These are phyloP conservation scores for Talaromyces sp. DNA, from an alignment of 2,329 filamentous ascomycete genomes.

Conservation along the genomic window DNA sequence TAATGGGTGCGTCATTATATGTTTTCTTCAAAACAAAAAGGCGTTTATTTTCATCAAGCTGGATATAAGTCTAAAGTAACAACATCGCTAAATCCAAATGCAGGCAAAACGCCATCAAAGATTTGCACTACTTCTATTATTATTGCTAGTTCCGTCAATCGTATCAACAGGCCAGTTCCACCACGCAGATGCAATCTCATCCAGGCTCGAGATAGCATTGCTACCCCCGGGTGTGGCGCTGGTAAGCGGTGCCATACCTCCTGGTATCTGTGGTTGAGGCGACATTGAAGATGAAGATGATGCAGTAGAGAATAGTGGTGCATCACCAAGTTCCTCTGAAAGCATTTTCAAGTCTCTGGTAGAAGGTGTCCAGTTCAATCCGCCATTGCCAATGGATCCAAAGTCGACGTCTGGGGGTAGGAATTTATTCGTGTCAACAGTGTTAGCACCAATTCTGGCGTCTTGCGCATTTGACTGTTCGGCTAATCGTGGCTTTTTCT, in stretches of 20 bases:
- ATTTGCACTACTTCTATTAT: not conserved
- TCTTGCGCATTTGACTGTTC: conserved; percentile 7
- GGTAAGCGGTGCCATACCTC: not conserved
- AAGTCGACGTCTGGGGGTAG: conserved; percentile 9
- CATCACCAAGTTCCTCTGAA: conserved; percentile 12
- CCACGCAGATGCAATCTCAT: conserved; percentile 13
- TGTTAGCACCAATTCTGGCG: not conserved
- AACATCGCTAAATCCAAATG: not conserved
- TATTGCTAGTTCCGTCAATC: not conserved
- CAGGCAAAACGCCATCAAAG: not conserved
- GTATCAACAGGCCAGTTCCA: conserved; percentile 13
- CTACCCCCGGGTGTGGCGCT: not conserved
- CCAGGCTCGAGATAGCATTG: conserved; percentile 3
- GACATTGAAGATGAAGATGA: conserved; percentile 7
- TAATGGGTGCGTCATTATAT: too few species aligned
- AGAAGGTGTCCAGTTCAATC: conserved; percentile 14
- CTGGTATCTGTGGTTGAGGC: not conserved
- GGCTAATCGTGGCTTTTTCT: conserved; percentile 14
- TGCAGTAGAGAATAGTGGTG: conserved; percentile 10
- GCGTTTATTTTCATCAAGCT: not conserved
- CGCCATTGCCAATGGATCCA: conserved; percentile 7
- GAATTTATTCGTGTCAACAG: not conserved
- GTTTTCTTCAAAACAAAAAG: too few species aligned
- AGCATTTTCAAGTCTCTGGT: conserved; percentile 17
- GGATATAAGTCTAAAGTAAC: not conserved